A percentile compares a stretch with the other conserved stretches of the same genome.
Evolutionary conservation across 306 rosid genomes (phyloP).

Genomic region (Vicia villosa): DNA sequence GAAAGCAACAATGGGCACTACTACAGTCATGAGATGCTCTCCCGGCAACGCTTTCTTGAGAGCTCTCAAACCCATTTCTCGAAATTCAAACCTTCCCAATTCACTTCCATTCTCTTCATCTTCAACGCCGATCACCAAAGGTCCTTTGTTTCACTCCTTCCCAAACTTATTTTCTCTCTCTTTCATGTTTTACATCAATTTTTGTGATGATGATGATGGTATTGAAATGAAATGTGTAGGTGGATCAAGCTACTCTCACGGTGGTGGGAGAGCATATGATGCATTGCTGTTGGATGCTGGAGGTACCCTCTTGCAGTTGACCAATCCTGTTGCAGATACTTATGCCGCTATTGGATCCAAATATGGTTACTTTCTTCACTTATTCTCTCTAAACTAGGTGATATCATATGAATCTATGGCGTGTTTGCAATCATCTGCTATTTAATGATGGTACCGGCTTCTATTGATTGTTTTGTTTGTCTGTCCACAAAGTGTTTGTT

Average conservation of each 20-base stretch:
- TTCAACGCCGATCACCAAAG: slow-evolving; percentile 34
- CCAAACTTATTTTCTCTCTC: neutral
- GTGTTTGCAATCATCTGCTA: neutral
- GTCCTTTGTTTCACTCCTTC: slow-evolving; percentile 28
- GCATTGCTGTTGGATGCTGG: slow-evolving; percentile 93
- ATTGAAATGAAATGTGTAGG: slow-evolving; percentile 10
- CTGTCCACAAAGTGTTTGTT: no score
- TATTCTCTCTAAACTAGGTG: neutral
- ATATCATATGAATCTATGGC: neutral
- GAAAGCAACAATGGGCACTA: slow-evolving; percentile 46
- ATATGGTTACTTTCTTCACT: slow-evolving; percentile 51
- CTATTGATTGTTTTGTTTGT: no score
- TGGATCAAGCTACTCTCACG: slow-evolving; percentile 28
- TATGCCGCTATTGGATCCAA: slow-evolving; percentile 75
- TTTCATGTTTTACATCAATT: neutral
- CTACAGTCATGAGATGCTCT: slow-evolving; percentile 50
- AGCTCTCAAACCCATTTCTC: slow-evolving; percentile 50
- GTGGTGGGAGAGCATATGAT: slow-evolving; percentile 51
- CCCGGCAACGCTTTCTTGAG: slow-evolving; percentile 43
- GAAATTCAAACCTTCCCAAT: slow-evolving; percentile 16
- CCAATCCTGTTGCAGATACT: slow-evolving; percentile 72
- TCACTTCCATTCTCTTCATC: slow-evolving; percentile 46
- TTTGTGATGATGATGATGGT: neutral
- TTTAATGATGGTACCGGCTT: no score
- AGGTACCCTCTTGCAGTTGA: slow-evolving; percentile 89